These are phyloP conservation scores for Epichloe sylvatica DNA, from an alignment of 2,329 filamentous ascomycete species.

Conservation along the genomic window DNA sequence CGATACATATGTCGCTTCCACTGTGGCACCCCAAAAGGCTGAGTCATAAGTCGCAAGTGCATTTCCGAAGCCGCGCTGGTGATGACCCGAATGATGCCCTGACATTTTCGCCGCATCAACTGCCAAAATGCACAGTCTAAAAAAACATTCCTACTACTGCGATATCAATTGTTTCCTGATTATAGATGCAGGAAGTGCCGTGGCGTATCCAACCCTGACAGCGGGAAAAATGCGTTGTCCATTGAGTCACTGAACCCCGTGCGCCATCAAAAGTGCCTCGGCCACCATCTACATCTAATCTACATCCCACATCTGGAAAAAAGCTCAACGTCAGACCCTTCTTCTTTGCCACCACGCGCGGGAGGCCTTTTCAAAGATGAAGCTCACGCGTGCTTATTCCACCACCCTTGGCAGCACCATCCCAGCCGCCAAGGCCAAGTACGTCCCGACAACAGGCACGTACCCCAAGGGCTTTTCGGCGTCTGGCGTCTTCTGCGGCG, in stretches of 20 bases:
- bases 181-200: too few relatives aligned
- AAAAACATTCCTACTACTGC: too few relatives aligned
- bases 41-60: too few relatives aligned
- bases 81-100: too few relatives aligned
- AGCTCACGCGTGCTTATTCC: slow-evolving; percentile 22
- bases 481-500: slow-evolving; percentile 78
- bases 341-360: slow-evolving; percentile 6
- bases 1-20: too few relatives aligned
- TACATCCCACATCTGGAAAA: background rate
- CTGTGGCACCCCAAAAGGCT: too few relatives aligned
- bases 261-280: background rate
- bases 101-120: too few relatives aligned
- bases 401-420: slow-evolving; percentile 27
- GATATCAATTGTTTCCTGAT: too few relatives aligned
- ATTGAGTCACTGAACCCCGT: background rate
- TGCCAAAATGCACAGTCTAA: too few relatives aligned
- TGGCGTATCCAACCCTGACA: background rate
- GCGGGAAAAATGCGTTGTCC: background rate
- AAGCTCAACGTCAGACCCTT: background rate
- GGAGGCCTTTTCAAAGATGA: slow-evolving; percentile 13
- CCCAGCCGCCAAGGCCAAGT: slow-evolving; percentile 74
- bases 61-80: too few relatives aligned
- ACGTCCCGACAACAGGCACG: slow-evolving; percentile 68
- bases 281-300: background rate
- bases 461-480: slow-evolving; percentile 86